These are phyloP conservation scores for Acacia acuminata DNA, from an alignment of 306 rosid species.

Conservation along the genomic window DNA sequence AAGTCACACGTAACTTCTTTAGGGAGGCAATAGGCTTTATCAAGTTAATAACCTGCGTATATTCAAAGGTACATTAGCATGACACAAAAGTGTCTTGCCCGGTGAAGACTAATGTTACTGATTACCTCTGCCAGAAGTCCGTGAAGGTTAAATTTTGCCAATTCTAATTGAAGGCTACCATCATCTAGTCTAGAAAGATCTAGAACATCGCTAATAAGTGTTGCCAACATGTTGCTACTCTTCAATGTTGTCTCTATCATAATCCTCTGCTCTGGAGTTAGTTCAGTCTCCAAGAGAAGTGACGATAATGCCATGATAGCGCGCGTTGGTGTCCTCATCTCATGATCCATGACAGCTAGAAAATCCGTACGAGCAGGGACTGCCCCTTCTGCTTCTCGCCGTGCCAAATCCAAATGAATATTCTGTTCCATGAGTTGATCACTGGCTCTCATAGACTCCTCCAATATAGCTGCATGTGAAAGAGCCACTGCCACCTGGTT, in stretches of 20 bases:
- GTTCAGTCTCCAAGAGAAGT: slow-evolving; percentile 81
- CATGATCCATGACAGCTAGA: slow-evolving; percentile 91
- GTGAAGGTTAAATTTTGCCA: slow-evolving; percentile 69
- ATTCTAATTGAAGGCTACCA: slow-evolving; percentile 80
- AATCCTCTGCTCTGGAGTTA: slow-evolving; percentile 75
- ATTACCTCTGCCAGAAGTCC: slow-evolving; percentile 70
- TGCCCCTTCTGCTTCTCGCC: slow-evolving; percentile 78
- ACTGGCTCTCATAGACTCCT: slow-evolving; percentile 87
- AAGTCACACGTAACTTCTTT: slow-evolving; percentile 72
- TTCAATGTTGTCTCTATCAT: slow-evolving; percentile 81
- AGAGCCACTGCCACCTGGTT: slow-evolving; percentile 94
- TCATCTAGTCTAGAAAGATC: slow-evolving; percentile 94
- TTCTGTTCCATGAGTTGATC: slow-evolving; percentile 89
- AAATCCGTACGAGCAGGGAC: slow-evolving; percentile 87
- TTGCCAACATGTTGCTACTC: slow-evolving; percentile 76
- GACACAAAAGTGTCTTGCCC: not conserved
- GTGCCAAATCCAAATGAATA: slow-evolving; percentile 74
- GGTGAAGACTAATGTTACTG: too few relatives aligned
- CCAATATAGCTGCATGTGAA: slow-evolving; percentile 96
- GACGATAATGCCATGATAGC: slow-evolving; percentile 86
- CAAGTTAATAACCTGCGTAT: slow-evolving; percentile 59
- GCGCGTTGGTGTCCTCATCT: slow-evolving; percentile 91
- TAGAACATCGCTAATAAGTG: slow-evolving; percentile 76
- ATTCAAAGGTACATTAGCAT: slow-evolving; percentile 18
- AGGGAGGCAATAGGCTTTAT: slow-evolving; percentile 83